Conservation (phyloP, 768 basidiomycete genomes). For the Sporobolomyces pararoseus region DNA sequence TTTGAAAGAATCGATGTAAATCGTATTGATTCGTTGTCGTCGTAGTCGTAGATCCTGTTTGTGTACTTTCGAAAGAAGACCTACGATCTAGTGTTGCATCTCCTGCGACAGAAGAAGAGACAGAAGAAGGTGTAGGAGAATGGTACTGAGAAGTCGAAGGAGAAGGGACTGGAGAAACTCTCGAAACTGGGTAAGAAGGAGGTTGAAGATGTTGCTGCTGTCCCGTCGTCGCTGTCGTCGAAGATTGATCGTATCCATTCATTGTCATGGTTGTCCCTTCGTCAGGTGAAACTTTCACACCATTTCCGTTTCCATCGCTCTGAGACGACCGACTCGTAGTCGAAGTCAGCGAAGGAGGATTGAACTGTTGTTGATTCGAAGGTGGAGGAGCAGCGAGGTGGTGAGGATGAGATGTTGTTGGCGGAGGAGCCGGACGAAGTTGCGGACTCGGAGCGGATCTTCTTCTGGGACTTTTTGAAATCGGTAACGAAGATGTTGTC, state of each 20-base stretch:
- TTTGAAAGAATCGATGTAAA: conserved; percentile 42
- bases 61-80: background rate
- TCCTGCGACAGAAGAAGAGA: conserved; percentile 3
- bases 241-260: background rate
- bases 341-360: conserved; percentile 1
- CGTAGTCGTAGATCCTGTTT: background rate
- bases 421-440: conserved; percentile 7
- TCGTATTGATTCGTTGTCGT: conserved; percentile 22
- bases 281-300: too few relatives aligned
- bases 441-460: conserved; percentile 28
- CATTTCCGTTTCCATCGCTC: too few relatives aligned
- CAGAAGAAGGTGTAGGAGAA: background rate
- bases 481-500: background rate
- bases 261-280: too few relatives aligned
- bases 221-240: background rate
- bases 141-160: too few relatives aligned
- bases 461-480: conserved; percentile 28
- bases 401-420: background rate
- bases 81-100: background rate
- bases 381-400: background rate
- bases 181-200: background rate
- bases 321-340: too few relatives aligned
- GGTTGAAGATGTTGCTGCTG: conserved; percentile 4
- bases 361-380: conserved; percentile 1
- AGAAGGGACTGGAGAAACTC: background rate